Conservation (phyloP, 495 filamentous ascomycete species). For the Aspergillus hancockii region DNA sequence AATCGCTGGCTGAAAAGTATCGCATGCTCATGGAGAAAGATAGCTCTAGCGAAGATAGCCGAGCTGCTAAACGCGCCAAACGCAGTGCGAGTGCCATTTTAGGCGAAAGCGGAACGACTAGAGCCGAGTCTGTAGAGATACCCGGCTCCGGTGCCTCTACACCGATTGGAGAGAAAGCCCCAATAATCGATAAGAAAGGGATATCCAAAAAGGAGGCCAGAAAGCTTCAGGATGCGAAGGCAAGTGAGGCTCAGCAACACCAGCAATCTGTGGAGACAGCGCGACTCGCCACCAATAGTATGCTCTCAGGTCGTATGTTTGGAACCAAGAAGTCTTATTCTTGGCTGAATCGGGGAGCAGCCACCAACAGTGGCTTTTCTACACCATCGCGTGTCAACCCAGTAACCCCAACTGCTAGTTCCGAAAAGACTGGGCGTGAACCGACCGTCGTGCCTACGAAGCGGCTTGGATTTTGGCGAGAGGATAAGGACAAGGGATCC, state of each 20-base stretch:
- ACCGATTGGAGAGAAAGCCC: constrained; percentile 42
- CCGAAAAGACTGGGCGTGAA: constrained; percentile 38
- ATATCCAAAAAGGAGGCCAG: constrained; percentile 54
- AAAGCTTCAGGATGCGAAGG: constrained; percentile 51
- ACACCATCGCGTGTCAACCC: constrained; percentile 40
- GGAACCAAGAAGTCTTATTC: constrained; percentile 49
- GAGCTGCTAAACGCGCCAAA: constrained; percentile 53
- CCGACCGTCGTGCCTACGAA: constrained; percentile 28
- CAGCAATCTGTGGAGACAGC: constrained; percentile 52
- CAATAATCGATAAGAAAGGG: constrained; percentile 56
- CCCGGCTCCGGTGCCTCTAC: constrained; percentile 46
- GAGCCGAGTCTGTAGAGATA: constrained; percentile 38
- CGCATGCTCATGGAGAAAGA: constrained; percentile 37
- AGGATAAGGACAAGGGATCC: constrained; percentile 48
- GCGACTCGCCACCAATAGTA: constrained; percentile 46
- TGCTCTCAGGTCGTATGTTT: constrained; percentile 47
- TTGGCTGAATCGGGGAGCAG: constrained; percentile 41
- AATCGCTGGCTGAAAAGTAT: constrained; percentile 36
- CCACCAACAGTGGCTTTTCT: constrained; percentile 41
- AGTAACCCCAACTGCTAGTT: constrained; percentile 33
- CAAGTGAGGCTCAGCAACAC: constrained; percentile 52
- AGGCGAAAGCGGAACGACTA: constrained; percentile 35
- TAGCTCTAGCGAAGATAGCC: constrained; percentile 48
- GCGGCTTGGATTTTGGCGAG: constrained; percentile 48
- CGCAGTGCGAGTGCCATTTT: constrained; percentile 44